Conservation (phyloP, 169 alveolate genomes). For the Cryptosporidium xiaoi region DNA sequence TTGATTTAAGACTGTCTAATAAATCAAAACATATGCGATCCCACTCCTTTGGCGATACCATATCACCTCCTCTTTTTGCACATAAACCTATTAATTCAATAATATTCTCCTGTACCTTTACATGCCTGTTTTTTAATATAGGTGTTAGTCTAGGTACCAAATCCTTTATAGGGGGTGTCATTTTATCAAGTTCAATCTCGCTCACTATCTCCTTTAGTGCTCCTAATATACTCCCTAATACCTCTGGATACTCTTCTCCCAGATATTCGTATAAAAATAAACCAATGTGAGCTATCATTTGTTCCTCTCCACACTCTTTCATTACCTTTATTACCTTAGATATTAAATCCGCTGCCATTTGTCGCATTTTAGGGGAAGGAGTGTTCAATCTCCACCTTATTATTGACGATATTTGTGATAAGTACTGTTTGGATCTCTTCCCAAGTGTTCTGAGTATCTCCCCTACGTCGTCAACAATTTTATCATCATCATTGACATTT, state of each 20-base stretch:
- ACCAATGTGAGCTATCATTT: slow-evolving; percentile 96
- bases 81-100: slow-evolving; percentile 97
- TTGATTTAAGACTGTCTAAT: slow-evolving; percentile 95
- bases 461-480: slow-evolving; percentile 96
- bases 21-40: slow-evolving; percentile 99
- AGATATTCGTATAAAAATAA: slow-evolving; percentile 96
- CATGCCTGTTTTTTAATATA: slow-evolving; percentile 98
- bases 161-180: slow-evolving; percentile 99
- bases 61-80: slow-evolving; percentile 99
- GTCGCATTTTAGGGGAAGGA: slow-evolving; percentile 96
- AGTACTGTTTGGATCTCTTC: slow-evolving; percentile 95
- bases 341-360: slow-evolving; percentile 98
- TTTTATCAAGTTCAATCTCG: slow-evolving; percentile 96
- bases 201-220: slow-evolving; percentile 98
- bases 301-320: slow-evolving; percentile 97
- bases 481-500: slow-evolving; percentile 92
- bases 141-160: slow-evolving; percentile 99
- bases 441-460: slow-evolving; percentile 96
- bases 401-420: slow-evolving; percentile 98
- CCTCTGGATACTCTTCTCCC: slow-evolving; percentile 99
- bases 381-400: slow-evolving; percentile 96
- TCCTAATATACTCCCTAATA: slow-evolving; percentile 96
- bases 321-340: slow-evolving; percentile 95
- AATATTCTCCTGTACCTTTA: slow-evolving; percentile 98
- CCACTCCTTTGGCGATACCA: slow-evolving; percentile 99